Evolutionary conservation across 2,329 filamentous ascomycete genomes (phyloP).

Genomic region (Pyricularia grisea): DNA sequence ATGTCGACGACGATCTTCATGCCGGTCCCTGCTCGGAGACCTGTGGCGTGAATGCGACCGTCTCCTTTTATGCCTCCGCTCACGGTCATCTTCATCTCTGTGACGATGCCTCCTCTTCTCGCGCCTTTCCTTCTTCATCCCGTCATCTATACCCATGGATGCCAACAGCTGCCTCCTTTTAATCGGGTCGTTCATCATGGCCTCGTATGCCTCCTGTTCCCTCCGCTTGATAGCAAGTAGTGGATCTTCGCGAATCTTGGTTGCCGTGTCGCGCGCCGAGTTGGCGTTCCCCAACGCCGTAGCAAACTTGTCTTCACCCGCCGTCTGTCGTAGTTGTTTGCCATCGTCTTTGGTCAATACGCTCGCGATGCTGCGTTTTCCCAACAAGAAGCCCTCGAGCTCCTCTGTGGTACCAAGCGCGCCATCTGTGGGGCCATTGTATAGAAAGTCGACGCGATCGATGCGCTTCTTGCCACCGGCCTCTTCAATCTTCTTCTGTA

Average conservation of each 20-base stretch:
- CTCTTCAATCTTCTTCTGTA: slow-evolving; percentile 81
- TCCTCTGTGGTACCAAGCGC: slow-evolving; percentile 74
- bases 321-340: slow-evolving; percentile 71
- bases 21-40: slow-evolving; percentile 2
- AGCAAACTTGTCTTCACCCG: slow-evolving; percentile 45
- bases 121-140: slow-evolving; percentile 25
- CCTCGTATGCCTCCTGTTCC: slow-evolving; percentile 72
- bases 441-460: slow-evolving; percentile 97
- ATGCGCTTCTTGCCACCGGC: slow-evolving; percentile 73
- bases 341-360: slow-evolving; percentile 69
- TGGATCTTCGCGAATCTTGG: slow-evolving; percentile 85
- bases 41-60: slow-evolving; percentile 18
- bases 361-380: slow-evolving; percentile 84
- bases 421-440: slow-evolving; percentile 73
- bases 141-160: slow-evolving; percentile 47
- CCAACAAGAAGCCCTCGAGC: slow-evolving; percentile 85
- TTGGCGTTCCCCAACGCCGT: slow-evolving; percentile 60
- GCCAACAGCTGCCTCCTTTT: slow-evolving; percentile 59
- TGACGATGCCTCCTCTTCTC: slow-evolving; percentile 27
- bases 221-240: slow-evolving; percentile 88
- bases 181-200: slow-evolving; percentile 69
- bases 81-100: slow-evolving; percentile 25
- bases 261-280: slow-evolving; percentile 66
- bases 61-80: slow-evolving; percentile 8
- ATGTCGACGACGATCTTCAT: background rate